Evolutionary conservation across 768 basidiomycete genomes (phyloP).

Genomic region (Heimioporus sp.): DNA sequence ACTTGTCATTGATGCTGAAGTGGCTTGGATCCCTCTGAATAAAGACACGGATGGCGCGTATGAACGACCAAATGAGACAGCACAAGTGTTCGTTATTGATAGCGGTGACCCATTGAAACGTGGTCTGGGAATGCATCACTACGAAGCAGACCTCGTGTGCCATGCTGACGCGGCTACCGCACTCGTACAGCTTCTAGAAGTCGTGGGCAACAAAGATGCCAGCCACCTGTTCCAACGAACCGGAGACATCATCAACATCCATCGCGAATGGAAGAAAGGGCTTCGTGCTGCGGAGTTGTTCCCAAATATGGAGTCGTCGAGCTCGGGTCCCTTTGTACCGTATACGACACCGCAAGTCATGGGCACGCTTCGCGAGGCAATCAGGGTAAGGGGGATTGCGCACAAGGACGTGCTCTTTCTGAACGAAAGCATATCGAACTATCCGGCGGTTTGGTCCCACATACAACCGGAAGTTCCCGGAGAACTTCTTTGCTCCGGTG

Average conservation of each 20-base stretch:
- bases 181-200: slow-evolving; percentile 44
- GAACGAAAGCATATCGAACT: slow-evolving; percentile 66
- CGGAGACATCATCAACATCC: slow-evolving; percentile 18
- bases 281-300: slow-evolving; percentile 35
- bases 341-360: slow-evolving; percentile 49
- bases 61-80: slow-evolving; percentile 37
- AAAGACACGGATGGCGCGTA: slow-evolving; percentile 31
- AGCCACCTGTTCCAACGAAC: slow-evolving; percentile 13
- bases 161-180: slow-evolving; percentile 54
- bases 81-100: slow-evolving; percentile 60
- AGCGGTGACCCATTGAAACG: slow-evolving; percentile 60
- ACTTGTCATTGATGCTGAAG: slow-evolving; percentile 60
- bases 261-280: slow-evolving; percentile 24
- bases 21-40: slow-evolving; percentile 61
- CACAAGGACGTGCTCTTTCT: slow-evolving; percentile 45
- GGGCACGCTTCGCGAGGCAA: slow-evolving; percentile 42
- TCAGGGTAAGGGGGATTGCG: slow-evolving; percentile 35
- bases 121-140: slow-evolving; percentile 46
- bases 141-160: slow-evolving; percentile 55
- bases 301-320: slow-evolving; percentile 10
- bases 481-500: slow-evolving; percentile 54
- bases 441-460: slow-evolving; percentile 54
- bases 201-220: slow-evolving; percentile 6
- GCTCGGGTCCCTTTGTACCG: slow-evolving; percentile 9
- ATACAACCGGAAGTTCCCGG: slow-evolving; percentile 52